phyloP scores from a whole-genome alignment of 2,329 filamentous ascomycete genomes.

The Fusarium lyarnte region DNA sequence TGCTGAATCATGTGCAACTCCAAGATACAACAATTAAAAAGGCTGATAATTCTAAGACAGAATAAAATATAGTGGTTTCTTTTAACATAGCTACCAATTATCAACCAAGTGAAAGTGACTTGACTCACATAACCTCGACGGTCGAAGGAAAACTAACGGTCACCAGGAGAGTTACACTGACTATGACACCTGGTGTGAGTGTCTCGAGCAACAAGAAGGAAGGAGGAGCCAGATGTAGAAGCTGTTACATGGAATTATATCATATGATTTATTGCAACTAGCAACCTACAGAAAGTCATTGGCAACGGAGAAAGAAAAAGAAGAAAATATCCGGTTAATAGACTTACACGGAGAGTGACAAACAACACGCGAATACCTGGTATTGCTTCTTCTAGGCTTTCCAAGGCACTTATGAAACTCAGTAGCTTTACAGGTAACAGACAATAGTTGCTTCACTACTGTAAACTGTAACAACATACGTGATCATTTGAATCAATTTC shows the following conservation, averaged over 20 bases:
- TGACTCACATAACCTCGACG: neutral
- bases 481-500: neutral
- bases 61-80: neutral
- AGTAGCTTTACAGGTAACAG: neutral
- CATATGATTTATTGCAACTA: neutral
- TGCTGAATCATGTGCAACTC: neutral
- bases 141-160: neutral
- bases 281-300: neutral
- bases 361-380: neutral
- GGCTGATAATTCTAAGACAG: neutral
- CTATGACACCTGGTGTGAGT: neutral
- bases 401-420: neutral
- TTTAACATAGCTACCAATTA: neutral
- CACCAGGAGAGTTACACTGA: too few relatives aligned
- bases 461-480: neutral
- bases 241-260: neutral
- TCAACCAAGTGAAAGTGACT: neutral
- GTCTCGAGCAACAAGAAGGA: neutral
- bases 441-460: neutral
- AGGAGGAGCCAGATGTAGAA: too few relatives aligned
- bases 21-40: neutral
- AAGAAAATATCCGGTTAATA: neutral
- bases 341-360: neutral
- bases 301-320: neutral
- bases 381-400: neutral